Evolutionary conservation across 352 stramenopile genomes (phyloP).

Genomic region (Phytophthora quininea): DNA sequence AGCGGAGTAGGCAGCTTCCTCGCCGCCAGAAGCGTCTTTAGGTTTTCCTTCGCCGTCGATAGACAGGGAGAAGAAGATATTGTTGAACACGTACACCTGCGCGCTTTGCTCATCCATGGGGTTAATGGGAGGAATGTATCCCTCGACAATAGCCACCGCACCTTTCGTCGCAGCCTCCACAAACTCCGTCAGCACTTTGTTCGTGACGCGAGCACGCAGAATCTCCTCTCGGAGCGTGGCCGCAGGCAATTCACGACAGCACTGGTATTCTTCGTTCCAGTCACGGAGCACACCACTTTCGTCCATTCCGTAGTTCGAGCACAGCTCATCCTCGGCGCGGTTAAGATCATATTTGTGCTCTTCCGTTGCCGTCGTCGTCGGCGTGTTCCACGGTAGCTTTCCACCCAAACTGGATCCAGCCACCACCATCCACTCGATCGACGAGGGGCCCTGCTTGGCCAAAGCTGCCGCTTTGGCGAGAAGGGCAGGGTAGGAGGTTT

Average conservation of each 20-base stretch:
- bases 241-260: constrained; percentile 82
- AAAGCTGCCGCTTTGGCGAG: constrained; percentile 80
- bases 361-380: constrained; percentile 27
- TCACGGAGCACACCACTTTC: constrained; percentile 92
- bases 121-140: constrained; percentile 96
- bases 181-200: constrained; percentile 97
- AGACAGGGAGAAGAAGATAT: constrained; percentile 97
- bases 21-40: constrained; percentile 68
- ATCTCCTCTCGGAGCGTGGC: constrained; percentile 89
- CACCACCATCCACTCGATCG: constrained; percentile 88
- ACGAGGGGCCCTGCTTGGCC: constrained; percentile 76
- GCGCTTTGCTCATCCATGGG: constrained; percentile 92
- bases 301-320: constrained; percentile 91
- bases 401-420: constrained; percentile 74
- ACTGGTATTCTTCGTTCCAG: constrained; percentile 98
- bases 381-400: constrained; percentile 86
- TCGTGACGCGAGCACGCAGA: constrained; percentile 92
- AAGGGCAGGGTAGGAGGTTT: constrained; percentile 69
- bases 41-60: constrained; percentile 73
- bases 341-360: constrained; percentile 81
- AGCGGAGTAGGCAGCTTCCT: constrained; percentile 85
- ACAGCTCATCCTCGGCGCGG: constrained; percentile 92
- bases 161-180: constrained; percentile 90
- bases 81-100: constrained; percentile 98
- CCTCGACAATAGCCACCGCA: constrained; percentile 94